Conservation (phyloP, 2,329 filamentous ascomycete genomes). For the Graphiopsis chlorocephala region DNA sequence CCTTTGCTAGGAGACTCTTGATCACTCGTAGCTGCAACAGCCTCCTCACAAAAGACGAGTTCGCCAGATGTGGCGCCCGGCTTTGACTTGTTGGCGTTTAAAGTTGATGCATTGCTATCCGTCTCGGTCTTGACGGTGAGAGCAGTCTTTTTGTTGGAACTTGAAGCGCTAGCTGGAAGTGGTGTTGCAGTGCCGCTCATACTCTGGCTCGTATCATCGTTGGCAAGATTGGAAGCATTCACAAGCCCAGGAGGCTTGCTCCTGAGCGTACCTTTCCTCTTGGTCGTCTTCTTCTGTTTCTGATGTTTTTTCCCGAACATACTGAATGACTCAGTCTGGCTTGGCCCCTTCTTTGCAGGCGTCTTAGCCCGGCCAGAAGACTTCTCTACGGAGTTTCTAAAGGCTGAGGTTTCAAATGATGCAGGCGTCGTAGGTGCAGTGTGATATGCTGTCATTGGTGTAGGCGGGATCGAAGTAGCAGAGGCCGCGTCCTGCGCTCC, state of each 20-base stretch:
- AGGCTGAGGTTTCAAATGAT: not conserved
- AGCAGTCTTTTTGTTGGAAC: not conserved
- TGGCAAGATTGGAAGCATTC: not conserved
- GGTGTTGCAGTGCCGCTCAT: not conserved
- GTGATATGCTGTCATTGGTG: constrained; percentile 19
- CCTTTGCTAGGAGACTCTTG: constrained; percentile 12
- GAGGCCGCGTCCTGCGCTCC: constrained; percentile 20
- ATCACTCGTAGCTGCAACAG: not conserved
- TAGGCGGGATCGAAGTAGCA: constrained; percentile 18
- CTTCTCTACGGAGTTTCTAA: not conserved
- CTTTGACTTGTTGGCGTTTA: not conserved
- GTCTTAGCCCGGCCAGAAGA: not conserved
- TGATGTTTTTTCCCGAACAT: constrained; percentile 28
- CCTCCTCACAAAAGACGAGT: not conserved
- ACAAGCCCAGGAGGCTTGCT: constrained; percentile 2
- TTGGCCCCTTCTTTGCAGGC: constrained; percentile 29
- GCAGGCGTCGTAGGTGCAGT: constrained; percentile 28
- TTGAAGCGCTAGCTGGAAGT: not conserved
- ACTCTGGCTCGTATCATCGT: not conserved
- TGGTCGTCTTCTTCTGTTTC: constrained; percentile 19
- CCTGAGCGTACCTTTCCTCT: constrained; percentile 8
- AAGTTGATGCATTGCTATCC: not conserved
- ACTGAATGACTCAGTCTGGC: constrained; percentile 36
- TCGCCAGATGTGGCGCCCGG: not conserved
- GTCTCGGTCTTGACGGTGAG: not conserved